Percentiles rank a stretch among this genome's conserved stretches.
These are phyloP conservation scores for Leucocoprinus birnbaumii DNA, from an alignment of 768 basidiomycete species.

Conservation along the genomic window DNA sequence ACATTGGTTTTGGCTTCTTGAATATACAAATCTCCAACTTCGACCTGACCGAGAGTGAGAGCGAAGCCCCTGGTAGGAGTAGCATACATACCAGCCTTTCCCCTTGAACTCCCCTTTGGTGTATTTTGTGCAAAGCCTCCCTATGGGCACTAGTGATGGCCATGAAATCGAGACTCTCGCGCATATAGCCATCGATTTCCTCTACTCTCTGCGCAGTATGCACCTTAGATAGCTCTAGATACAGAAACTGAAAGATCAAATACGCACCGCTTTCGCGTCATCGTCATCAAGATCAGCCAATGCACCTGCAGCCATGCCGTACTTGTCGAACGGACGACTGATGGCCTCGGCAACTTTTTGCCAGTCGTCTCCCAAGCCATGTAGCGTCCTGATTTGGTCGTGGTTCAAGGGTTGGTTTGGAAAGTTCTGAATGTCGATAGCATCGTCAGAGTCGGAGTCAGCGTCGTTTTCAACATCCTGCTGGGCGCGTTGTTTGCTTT, in stretches of 20 bases:
- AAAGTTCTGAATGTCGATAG: conserved; percentile 62
- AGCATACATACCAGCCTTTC: conserved; percentile 54
- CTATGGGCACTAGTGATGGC: conserved; percentile 59
- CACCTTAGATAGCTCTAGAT: conserved; percentile 3
- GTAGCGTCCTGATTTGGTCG: conserved; percentile 48
- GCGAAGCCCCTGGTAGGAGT: neutral
- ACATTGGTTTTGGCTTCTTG: conserved; percentile 36
- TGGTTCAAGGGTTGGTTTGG: conserved; percentile 62
- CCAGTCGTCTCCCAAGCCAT: conserved; percentile 66
- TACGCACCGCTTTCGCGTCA: conserved; percentile 47
- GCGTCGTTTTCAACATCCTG: conserved; percentile 16
- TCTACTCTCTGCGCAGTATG: conserved; percentile 41
- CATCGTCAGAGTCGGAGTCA: conserved; percentile 38
- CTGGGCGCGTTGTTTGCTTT: conserved; percentile 25
- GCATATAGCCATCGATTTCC: conserved; percentile 67
- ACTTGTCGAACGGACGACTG: conserved; percentile 44
- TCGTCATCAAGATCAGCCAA: conserved; percentile 63
- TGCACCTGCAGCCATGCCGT: conserved; percentile 41
- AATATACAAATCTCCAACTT: conserved; percentile 51
- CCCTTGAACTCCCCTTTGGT: conserved; percentile 52
- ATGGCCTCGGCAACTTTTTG: conserved; percentile 42
- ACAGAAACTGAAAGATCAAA: neutral
- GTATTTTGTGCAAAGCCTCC: conserved; percentile 47
- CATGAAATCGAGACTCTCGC: conserved; percentile 63
- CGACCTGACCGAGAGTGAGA: conserved; percentile 35